Percentiles rank a stretch among this genome's conserved stretches.
These are phyloP conservation scores for Paramecium caudatum DNA, from an alignment of 73 alveolate species.

Conservation along the genomic window DNA sequence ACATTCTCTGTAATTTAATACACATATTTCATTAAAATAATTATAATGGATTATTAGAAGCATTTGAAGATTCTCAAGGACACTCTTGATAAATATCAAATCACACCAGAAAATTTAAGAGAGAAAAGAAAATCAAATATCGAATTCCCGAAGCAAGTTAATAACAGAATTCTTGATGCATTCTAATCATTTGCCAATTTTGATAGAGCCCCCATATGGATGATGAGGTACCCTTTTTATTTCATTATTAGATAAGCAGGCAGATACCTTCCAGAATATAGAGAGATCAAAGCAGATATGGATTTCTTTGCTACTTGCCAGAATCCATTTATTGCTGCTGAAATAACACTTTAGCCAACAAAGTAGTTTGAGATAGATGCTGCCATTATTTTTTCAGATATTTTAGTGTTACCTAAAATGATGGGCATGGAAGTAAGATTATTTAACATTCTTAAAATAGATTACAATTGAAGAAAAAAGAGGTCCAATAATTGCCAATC, in stretches of 20 bases:
- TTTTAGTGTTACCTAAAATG: constrained; percentile 82
- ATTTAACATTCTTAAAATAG: constrained; percentile 29
- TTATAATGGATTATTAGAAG: constrained; percentile 36
- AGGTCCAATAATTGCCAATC: constrained; percentile 84
- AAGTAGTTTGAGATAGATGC: constrained; percentile 83
- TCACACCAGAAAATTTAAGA: neutral
- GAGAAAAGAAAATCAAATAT: neutral
- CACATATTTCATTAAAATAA: constrained; percentile 1
- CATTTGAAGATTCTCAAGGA: constrained; percentile 34
- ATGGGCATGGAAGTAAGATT: constrained; percentile 88
- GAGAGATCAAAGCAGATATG: constrained; percentile 65
- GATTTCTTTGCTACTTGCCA: constrained; percentile 83
- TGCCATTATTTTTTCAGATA: constrained; percentile 86
- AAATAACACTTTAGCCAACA: constrained; percentile 85
- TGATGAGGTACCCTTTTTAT: constrained; percentile 71
- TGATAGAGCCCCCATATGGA: constrained; percentile 81
- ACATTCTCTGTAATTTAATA: constrained; percentile 50
- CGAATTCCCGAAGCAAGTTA: neutral
- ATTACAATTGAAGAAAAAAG: constrained; percentile 76
- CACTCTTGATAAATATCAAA: neutral
- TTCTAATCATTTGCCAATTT: constrained; percentile 35
- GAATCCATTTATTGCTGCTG: constrained; percentile 84
- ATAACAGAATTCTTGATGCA: constrained; percentile 35
- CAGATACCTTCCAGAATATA: constrained; percentile 82
- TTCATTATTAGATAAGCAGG: constrained; percentile 77